A percentile compares a stretch with the other conserved stretches of the same genome.
Evolutionary conservation across 2,329 filamentous ascomycete genomes (phyloP).

Genomic region (Nemania sp.): DNA sequence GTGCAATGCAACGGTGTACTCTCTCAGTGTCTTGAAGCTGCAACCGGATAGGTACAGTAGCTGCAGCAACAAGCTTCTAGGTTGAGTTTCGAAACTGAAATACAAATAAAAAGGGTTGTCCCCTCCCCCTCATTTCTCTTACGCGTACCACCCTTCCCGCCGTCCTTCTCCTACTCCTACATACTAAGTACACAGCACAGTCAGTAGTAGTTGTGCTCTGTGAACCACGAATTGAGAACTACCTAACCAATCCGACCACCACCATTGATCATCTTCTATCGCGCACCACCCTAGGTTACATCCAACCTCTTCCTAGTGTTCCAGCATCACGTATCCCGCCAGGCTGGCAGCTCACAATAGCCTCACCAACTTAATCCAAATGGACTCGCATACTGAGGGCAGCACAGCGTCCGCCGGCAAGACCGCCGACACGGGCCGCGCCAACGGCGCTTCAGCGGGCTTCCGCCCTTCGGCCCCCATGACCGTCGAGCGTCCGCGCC

Average conservation of each 20-base stretch:
- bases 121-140: neutral
- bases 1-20: neutral
- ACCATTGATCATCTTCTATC: neutral
- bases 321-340: too few relatives aligned
- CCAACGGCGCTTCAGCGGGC: constrained; percentile 48
- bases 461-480: constrained; percentile 69
- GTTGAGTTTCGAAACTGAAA: constrained; percentile 21
- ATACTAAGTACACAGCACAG: too few relatives aligned
- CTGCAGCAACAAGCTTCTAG: constrained; percentile 3
- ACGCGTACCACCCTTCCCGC: neutral
- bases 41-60: neutral
- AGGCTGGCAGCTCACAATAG: constrained; percentile 32
- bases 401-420: constrained; percentile 35
- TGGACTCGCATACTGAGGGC: constrained; percentile 39
- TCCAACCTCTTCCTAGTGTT: neutral
- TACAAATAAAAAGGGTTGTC: constrained; percentile 28
- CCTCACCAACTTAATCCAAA: constrained; percentile 29
- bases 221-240: neutral
- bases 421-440: constrained; percentile 21
- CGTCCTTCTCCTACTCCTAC: constrained; percentile 3
- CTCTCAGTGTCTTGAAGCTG: too few relatives aligned
- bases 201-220: neutral
- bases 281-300: neutral
- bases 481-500: constrained; percentile 80
- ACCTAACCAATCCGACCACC: neutral